Conservation (phyloP, 2,329 filamentous ascomycete species). For the Dothistroma septosporum region DNA sequence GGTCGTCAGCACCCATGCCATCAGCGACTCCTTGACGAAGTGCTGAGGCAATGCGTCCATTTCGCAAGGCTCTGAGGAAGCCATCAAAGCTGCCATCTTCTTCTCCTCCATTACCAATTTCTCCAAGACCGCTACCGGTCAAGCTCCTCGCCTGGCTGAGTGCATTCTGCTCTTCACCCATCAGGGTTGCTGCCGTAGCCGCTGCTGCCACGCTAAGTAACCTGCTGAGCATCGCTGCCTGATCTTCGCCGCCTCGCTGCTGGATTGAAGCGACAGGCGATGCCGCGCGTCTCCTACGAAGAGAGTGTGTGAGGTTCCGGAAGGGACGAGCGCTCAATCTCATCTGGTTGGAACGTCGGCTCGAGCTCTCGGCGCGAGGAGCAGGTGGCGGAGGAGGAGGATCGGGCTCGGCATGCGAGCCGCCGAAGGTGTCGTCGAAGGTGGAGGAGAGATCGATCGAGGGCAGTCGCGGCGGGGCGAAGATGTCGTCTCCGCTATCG, state of each 20-base stretch:
- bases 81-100: conserved; percentile 61
- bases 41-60: conserved; percentile 55
- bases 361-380: conserved; percentile 28
- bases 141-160: conserved; percentile 54
- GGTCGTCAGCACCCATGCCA: conserved; percentile 38
- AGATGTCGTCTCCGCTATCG: conserved; percentile 23
- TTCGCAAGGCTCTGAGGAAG: conserved; percentile 60
- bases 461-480: conserved; percentile 29
- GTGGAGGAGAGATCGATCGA: conserved; percentile 32
- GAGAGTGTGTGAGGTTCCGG: conserved; percentile 41
- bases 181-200: conserved; percentile 61
- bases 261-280: conserved; percentile 19
- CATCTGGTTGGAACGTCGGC: conserved; percentile 25
- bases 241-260: conserved; percentile 54
- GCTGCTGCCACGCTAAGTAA: conserved; percentile 60
- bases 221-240: conserved; percentile 58
- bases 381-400: conserved; percentile 6
- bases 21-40: conserved; percentile 45
- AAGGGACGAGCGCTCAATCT: conserved; percentile 33
- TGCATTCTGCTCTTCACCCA: conserved; percentile 55
- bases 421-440: conserved; percentile 35
- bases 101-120: conserved; percentile 40
- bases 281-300: conserved; percentile 53
- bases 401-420: conserved; percentile 20
- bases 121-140: conserved; percentile 39